Base-by-base conservation (phyloP, 2,329 filamentous ascomycete genomes). In the Fusarium sacchari region DNA sequence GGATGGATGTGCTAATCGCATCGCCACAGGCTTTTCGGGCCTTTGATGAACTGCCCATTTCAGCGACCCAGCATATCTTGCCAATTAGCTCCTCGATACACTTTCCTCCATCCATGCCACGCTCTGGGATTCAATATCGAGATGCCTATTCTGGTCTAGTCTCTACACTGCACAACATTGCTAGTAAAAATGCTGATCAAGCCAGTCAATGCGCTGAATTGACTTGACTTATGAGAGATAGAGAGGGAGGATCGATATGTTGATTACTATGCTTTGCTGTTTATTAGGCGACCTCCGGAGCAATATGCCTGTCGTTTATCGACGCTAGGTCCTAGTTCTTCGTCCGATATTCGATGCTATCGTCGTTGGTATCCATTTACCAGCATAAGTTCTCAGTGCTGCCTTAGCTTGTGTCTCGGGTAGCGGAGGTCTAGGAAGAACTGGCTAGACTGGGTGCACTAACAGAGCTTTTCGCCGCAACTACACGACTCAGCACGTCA, bases 71-170 rank as follows among this genome's bases (percentile, higher is more conserved):
- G 22, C 24, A 55, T 13, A n/a, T 53, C 30, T 52, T 26, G 34
- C 50, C 34, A 53, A 37, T 39, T 53, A 24, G 34, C 24, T 39
- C 34, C 50, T 55, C 24, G 1, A 39, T 8, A 28, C 20, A 40
- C 34, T 34, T 39, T 60, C 17, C 46, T 50, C 18, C 43, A 36
- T 26, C 52, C 52, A 49, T 60, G 55, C 60, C 49, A 55, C 34
- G 32, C 24, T 52, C 50, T 47, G 24, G 52, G 36, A 60, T 39
- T 22, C 36, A 26, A 32, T 49, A 49, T 46, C 34, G 60, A 69
- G 57, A 75, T 77, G 74, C 76, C 74, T 76, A 34, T 77, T 76
- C 36, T 11, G 64, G 73, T 52, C 62, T 74, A 73, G 70, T 50
- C 37, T 20, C 52, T 17, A 24, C 46, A 18, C 52, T 73, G 52